Conservation (phyloP, 345 rosid species). For the Odontarrhena argentea region DNA sequence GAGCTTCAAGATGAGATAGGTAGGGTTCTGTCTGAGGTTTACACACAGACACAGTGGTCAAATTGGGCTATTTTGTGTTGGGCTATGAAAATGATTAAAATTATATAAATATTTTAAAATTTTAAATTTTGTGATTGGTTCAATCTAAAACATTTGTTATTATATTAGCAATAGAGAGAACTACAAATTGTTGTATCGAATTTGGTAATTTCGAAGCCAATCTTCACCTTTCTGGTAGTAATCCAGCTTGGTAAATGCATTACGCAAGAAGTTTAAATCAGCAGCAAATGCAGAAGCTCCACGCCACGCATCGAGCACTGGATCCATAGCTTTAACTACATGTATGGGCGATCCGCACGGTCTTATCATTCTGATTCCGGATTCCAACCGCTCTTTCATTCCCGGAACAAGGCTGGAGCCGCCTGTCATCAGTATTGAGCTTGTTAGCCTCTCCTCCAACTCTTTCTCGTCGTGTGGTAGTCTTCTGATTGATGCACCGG, state of each 20-base stretch:
- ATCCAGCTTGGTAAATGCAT: conserved; percentile 68
- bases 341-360: conserved; percentile 75
- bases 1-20: conserved; percentile 22
- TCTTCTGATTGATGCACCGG: conserved; percentile 74
- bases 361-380: conserved; percentile 77
- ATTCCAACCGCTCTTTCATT: conserved; percentile 67
- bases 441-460: conserved; percentile 64
- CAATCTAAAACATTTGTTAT: background rate
- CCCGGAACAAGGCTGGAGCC: conserved; percentile 78
- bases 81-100: background rate
- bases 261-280: conserved; percentile 53
- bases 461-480: conserved; percentile 49
- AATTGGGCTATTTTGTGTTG: conserved; percentile 24
- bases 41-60: background rate
- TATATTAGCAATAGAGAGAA: background rate
- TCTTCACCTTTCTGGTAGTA: conserved; percentile 91
- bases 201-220: conserved; percentile 79
- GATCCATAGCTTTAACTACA: conserved; percentile 70
- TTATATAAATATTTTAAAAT: too few species aligned
- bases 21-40: conserved; percentile 30
- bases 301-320: conserved; percentile 93
- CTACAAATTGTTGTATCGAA: conserved; percentile 45
- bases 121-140: background rate
- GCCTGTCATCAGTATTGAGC: conserved; percentile 75
- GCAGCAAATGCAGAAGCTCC: conserved; percentile 87